These are phyloP conservation scores for Alternaria burnsii DNA, from an alignment of 2,329 filamentous ascomycete species.

Conservation along the genomic window DNA sequence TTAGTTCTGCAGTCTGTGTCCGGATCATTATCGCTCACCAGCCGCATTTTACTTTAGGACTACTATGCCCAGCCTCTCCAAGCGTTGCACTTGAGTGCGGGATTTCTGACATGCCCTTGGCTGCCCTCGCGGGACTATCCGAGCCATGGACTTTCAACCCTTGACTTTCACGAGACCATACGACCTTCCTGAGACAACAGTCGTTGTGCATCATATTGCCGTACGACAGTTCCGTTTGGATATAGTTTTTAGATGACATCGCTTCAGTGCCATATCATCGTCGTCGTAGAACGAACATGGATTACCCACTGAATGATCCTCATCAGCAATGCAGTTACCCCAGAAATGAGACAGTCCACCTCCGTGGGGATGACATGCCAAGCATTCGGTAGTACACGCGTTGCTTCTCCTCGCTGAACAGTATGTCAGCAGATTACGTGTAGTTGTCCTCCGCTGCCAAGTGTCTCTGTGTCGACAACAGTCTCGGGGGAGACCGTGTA, in stretches of 20 bases:
- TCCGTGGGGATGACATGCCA: conserved; percentile 5
- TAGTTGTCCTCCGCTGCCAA: conserved; percentile 13
- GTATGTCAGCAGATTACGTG: conserved; percentile 1
- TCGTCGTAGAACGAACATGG: neutral
- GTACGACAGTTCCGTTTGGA: neutral
- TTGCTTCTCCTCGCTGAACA: conserved; percentile 7
- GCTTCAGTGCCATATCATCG: neutral
- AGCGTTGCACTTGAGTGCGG: conserved; percentile 9
- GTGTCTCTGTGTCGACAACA: conserved; percentile 10
- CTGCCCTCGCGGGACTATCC: conserved; percentile 1
- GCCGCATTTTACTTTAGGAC: neutral
- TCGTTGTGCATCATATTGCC: neutral
- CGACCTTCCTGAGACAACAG: neutral
- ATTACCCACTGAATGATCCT: neutral
- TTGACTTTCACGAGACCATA: neutral
- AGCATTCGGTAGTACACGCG: conserved; percentile 2
- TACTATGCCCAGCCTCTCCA: conserved; percentile 15
- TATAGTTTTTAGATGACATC: neutral
- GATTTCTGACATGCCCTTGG: conserved; percentile 9
- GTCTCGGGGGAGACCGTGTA: conserved; percentile 15
- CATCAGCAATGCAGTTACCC: neutral
- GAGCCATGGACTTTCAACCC: neutral
- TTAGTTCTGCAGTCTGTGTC: conserved; percentile 8
- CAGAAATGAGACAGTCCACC: neutral
- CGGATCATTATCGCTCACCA: conserved; percentile 9